Evolutionary conservation across 2,329 filamentous ascomycete genomes (phyloP).

Genomic region (Neofusicoccum cordaticola): DNA sequence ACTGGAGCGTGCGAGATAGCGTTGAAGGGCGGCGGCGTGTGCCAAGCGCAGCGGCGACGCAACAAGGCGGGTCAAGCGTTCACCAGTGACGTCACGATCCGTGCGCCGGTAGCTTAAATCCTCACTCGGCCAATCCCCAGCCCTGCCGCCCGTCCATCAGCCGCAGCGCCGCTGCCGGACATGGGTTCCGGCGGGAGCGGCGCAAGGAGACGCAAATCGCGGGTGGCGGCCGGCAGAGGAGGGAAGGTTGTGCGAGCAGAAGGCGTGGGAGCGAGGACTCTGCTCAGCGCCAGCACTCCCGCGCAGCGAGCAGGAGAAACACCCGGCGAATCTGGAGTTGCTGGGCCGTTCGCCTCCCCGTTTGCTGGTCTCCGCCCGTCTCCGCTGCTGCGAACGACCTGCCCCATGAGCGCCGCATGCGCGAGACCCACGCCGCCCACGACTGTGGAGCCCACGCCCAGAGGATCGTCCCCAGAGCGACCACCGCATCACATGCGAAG

Average conservation of each 20-base stretch:
- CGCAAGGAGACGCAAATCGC: slow-evolving; percentile 4
- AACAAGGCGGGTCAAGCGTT: slow-evolving; percentile 6
- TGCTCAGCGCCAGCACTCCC: too few species aligned
- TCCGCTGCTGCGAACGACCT: not conserved
- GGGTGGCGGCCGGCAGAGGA: not conserved
- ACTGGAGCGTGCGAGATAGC: slow-evolving; percentile 9
- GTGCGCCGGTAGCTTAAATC: slow-evolving; percentile 10
- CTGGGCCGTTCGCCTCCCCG: not conserved
- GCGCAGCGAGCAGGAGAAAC: too few species aligned
- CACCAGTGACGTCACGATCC: slow-evolving; percentile 8
- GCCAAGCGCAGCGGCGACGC: not conserved
- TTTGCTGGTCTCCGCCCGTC: not conserved
- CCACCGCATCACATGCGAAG: not conserved
- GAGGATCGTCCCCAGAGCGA: not conserved
- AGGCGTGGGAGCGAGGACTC: too few species aligned
- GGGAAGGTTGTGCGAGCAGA: not conserved
- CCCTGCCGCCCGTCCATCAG: not conserved
- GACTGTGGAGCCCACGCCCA: not conserved
- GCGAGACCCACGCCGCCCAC: not conserved
- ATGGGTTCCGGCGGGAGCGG: not conserved
- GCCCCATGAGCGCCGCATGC: not conserved
- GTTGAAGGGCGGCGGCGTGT: not conserved
- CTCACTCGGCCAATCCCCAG: not conserved
- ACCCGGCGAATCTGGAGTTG: not conserved
- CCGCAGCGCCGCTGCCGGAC: not conserved